Evolutionary conservation across 1,284 basidiomycete genomes (phyloP).

Genomic region (Apiotrichum gracile): DNA sequence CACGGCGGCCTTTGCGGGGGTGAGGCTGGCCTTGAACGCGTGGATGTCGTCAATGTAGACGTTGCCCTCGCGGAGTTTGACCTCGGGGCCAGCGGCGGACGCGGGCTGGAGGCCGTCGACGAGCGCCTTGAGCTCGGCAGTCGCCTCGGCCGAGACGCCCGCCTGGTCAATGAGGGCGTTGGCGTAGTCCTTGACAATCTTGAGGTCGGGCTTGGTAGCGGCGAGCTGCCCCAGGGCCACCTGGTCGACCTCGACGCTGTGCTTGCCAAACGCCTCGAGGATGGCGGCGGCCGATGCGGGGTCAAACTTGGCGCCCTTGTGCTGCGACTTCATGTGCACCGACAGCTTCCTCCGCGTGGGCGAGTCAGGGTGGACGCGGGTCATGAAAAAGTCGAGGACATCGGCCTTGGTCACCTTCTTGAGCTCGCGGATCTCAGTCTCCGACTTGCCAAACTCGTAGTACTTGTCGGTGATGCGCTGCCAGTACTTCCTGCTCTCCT

Average conservation of each 20-base stretch:
- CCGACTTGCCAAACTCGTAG: slow-evolving; percentile 65
- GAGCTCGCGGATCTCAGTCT: slow-evolving; percentile 63
- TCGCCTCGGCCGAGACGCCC: slow-evolving; percentile 47
- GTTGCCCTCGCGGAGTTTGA: slow-evolving; percentile 53
- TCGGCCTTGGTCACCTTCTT: slow-evolving; percentile 66
- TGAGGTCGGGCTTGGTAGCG: slow-evolving; percentile 51
- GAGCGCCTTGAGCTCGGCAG: slow-evolving; percentile 52
- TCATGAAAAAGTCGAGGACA: slow-evolving; percentile 67
- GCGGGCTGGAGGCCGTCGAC: slow-evolving; percentile 55
- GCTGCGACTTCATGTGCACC: slow-evolving; percentile 67
- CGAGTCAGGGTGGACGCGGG: slow-evolving; percentile 65
- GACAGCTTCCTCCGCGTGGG: slow-evolving; percentile 69
- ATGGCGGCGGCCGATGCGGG: slow-evolving; percentile 61
- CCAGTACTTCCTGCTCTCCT: slow-evolving; percentile 64
- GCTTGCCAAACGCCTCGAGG: slow-evolving; percentile 53
- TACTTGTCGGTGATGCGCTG: slow-evolving; percentile 66
- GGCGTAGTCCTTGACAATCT: slow-evolving; percentile 56
- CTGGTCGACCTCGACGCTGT: slow-evolving; percentile 55
- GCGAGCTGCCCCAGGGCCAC: slow-evolving; percentile 49
- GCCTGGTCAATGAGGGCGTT: slow-evolving; percentile 49
- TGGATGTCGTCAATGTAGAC: slow-evolving; percentile 64
- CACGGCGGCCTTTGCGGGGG: slow-evolving; percentile 46
- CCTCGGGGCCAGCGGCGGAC: slow-evolving; percentile 43
- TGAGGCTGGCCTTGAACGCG: slow-evolving; percentile 62
- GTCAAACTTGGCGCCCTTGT: slow-evolving; percentile 54